A percentile compares a stretch with the other conserved stretches of the same genome.
phyloP scores from a whole-genome alignment of 306 rosid genomes.

The Alnus rubra region DNA sequence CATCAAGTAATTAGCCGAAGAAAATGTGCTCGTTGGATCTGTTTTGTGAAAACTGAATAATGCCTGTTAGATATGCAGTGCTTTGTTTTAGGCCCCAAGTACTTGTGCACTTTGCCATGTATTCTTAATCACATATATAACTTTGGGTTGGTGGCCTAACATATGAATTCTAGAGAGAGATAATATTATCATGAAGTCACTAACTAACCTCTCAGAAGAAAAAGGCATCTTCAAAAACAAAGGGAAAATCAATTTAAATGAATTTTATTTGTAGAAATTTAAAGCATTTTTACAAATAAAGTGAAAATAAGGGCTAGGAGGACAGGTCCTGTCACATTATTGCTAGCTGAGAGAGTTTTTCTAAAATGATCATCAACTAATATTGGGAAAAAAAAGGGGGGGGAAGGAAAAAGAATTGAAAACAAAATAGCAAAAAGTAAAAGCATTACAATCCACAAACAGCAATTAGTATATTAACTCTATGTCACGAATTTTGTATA shows the following conservation, averaged over 20 bases:
- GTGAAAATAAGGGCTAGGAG: too few species aligned
- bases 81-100: not conserved
- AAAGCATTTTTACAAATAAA: not conserved
- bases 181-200: constrained; percentile 27
- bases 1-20: not conserved
- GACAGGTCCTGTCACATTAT: too few species aligned
- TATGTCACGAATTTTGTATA: constrained; percentile 18
- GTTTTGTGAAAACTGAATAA: not conserved
- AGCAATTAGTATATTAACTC: constrained; percentile 13
- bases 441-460: not conserved
- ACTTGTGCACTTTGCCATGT: constrained; percentile 16
- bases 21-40: not conserved
- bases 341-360: not conserved
- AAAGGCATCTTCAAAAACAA: not conserved
- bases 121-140: constrained; percentile 24
- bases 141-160: constrained; percentile 42
- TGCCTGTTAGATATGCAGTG: not conserved
- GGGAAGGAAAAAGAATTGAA: not conserved
- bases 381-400: not conserved
- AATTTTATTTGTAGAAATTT: not conserved
- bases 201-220: not conserved
- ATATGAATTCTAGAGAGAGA: constrained; percentile 1
- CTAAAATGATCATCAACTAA: not conserved
- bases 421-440: not conserved
- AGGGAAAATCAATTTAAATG: not conserved